Conservation (phyloP, 805 yeast genomes). For the Cephaloascus fragrans region DNA sequence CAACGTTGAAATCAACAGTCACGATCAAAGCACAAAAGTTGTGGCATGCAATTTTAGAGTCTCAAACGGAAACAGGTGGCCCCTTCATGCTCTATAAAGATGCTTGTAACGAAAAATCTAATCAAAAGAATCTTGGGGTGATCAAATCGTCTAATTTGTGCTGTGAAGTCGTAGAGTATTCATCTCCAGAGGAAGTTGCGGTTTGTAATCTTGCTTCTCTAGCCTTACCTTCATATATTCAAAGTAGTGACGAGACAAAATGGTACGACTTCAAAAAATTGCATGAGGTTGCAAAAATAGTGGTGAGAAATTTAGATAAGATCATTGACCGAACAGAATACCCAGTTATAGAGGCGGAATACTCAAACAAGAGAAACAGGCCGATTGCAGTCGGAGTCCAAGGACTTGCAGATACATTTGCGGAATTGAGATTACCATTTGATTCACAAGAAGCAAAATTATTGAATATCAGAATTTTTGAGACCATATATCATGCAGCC, state of each 20-base stretch:
- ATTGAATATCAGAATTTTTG: constrained; percentile 49
- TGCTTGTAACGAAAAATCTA: constrained; percentile 49
- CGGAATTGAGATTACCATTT: constrained; percentile 46
- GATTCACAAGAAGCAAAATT: constrained; percentile 48
- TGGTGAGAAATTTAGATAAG: constrained; percentile 44
- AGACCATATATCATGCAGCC: constrained; percentile 52
- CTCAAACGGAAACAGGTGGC: constrained; percentile 58
- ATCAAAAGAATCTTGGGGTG: constrained; percentile 51
- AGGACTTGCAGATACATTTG: constrained; percentile 52
- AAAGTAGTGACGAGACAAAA: constrained; percentile 25
- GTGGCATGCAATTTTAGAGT: constrained; percentile 52
- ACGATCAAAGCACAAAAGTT: constrained; percentile 50
- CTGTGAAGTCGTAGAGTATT: constrained; percentile 55
- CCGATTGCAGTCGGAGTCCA: constrained; percentile 59
- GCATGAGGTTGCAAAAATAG: constrained; percentile 44
- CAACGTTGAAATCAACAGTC: constrained; percentile 37
- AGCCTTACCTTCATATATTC: constrained; percentile 48
- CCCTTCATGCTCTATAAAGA: constrained; percentile 59
- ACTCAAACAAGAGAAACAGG: constrained; percentile 46
- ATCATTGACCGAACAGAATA: constrained; percentile 47
- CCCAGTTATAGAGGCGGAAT: constrained; percentile 45
- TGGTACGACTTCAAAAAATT: constrained; percentile 49
- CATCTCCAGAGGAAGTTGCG: constrained; percentile 48
- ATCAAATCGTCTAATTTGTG: constrained; percentile 55
- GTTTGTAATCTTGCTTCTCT: constrained; percentile 55